Base-by-base conservation (phyloP, 2,329 filamentous ascomycete genomes). In the Ascocoryne sarcoides region DNA sequence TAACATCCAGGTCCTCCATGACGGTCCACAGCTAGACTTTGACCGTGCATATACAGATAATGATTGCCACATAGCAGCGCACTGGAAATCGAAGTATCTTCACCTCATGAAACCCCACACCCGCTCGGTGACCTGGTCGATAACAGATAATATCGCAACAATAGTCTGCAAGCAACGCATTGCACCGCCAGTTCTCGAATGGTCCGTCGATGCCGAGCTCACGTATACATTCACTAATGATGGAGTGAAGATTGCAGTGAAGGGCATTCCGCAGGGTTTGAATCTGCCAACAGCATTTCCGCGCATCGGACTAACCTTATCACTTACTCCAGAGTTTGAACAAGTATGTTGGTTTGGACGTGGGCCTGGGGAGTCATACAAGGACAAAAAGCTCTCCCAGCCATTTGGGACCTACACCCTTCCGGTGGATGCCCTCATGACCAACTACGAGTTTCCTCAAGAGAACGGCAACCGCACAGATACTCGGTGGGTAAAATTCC, bases 391-490 rank as follows among this genome's bases (percentile, higher is more conserved):
- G 55, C 55, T 66, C 15, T 70, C 73, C 3, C 77, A 82, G 53
- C 59, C 60, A 1, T 60, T 81, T 3, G 78, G 75, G 7, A 70
- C 68, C 34, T 78, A 68, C 60, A 62, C 63, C 3, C 51, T 56
- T 8, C 51, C 48, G 1, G 60, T 77, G 1, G 68, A 73, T 36
- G 63, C 68, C 1, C 62, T 84, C 0, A 73, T 70, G 56, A 65
- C 71, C 2, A 65, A 73, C 32, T 83, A 82, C 53, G 80, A 84
- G n/a, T 75, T 76, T 14, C 80, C 80, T 0, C 80, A 84, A 54
- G 80, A 84, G 50, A 74, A 70, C 38, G 75, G 76, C 1, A 84
- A 83, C 55, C 65, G 74, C 10, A 73, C 72, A 40, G 74, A 74
- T 23, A 73, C 71, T 0, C 65, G 73, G 3, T 83, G 75, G 71